A percentile compares a stretch with the other conserved stretches of the same genome.
phyloP scores from a whole-genome alignment of 163 green algal genomes.

The Volvox carteri region DNA sequence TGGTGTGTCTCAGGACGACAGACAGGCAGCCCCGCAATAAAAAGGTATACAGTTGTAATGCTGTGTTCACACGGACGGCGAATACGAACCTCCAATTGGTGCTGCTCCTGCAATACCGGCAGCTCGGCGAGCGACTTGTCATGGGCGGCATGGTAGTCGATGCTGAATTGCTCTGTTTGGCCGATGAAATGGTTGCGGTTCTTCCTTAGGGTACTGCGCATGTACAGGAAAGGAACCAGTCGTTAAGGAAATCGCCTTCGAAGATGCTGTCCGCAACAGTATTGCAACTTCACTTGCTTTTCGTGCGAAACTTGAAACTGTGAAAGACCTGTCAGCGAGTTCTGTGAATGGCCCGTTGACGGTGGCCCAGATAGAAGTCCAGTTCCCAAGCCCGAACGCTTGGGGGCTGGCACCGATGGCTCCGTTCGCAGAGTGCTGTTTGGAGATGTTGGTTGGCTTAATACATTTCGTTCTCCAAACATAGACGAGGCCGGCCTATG shows the following conservation, averaged over 20 bases:
- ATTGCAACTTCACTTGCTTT: conserved; percentile 20
- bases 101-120: conserved; percentile 43
- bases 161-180: conserved; percentile 42
- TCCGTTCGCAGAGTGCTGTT: not conserved
- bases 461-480: conserved; percentile 39
- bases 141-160: conserved; percentile 39
- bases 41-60: no score
- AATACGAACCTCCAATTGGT: conserved; percentile 16
- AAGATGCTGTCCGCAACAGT: not conserved
- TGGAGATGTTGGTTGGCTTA: conserved; percentile 16
- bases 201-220: conserved; percentile 33
- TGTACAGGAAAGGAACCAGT: no score
- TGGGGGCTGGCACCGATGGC: not conserved
- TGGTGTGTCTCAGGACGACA: no score
- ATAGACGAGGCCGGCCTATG: conserved; percentile 24
- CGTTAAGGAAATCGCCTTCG: not conserved
- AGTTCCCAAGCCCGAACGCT: conserved; percentile 33
- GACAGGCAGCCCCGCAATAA: no score
- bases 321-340: not conserved
- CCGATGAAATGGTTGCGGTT: conserved; percentile 49
- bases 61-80: not conserved
- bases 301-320: conserved; percentile 44
- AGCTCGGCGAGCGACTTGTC: conserved; percentile 38
- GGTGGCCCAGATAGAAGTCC: not conserved
- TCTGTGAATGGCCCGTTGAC: not conserved